Evolutionary conservation across 2,329 filamentous ascomycete genomes (phyloP).

Genomic region (Dothistroma septosporum): DNA sequence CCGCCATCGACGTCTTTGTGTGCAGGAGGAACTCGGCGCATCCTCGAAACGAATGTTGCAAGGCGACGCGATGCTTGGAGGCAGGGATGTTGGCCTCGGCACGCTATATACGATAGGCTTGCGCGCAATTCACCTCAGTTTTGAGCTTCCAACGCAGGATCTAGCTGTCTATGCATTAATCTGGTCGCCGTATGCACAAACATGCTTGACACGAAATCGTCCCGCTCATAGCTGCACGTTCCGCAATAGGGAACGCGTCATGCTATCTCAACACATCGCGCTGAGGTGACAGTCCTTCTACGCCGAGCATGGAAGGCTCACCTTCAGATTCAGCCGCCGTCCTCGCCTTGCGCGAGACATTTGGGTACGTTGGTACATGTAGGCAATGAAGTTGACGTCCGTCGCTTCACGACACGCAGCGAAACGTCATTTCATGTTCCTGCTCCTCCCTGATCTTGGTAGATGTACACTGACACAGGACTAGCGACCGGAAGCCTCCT

Average conservation of each 20-base stretch:
- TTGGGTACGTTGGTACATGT: slow-evolving; percentile 11
- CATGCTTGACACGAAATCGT: neutral
- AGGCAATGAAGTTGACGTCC: too few relatives aligned
- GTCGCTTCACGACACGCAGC: neutral
- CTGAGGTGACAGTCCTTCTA: neutral
- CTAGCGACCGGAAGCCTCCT: slow-evolving; percentile 19
- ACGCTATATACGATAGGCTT: neutral
- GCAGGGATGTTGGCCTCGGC: neutral
- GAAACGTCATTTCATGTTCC: too few relatives aligned
- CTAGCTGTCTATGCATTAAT: neutral
- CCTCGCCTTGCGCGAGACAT: slow-evolving; percentile 21
- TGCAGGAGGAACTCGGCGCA: neutral
- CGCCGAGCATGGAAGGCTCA: slow-evolving; percentile 8
- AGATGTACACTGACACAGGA: too few relatives aligned
- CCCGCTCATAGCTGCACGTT: neutral
- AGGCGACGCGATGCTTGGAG: neutral
- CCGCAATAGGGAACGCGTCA: neutral
- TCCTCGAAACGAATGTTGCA: neutral
- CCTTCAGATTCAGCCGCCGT: slow-evolving; percentile 16
- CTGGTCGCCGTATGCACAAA: neutral
- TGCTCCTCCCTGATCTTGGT: too few relatives aligned
- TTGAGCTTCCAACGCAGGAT: neutral
- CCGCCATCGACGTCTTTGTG: neutral
- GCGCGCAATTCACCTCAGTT: neutral
- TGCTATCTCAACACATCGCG: neutral